Base-by-base conservation (phyloP, 176 grass and related monocot species). In the Musa troglodytarum region DNA sequence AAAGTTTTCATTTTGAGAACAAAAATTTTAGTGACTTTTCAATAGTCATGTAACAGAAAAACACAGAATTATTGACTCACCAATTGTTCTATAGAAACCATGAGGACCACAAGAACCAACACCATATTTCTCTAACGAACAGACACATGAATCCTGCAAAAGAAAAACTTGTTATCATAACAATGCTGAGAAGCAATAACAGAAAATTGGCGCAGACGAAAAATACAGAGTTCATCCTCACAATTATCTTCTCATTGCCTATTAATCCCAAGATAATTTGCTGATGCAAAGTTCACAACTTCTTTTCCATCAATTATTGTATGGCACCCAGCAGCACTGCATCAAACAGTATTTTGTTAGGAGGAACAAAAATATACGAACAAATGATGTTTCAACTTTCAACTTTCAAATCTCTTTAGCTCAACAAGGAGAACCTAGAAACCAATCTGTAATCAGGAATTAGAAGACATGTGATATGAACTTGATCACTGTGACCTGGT, bases 191-290 rank as follows among this genome's bases (percentile, higher is more conserved):
- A 22, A 54, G 15, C 23, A 51, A 5, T 22, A 50, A 52, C 20
- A 76, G n/a, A 63, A 28, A 49, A 63, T 28, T 43, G 34, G n/a
- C 20, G 13, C 9, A 21, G 16, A 16, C 1, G 26, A 50, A 17
- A 71, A 65, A 80, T 69, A 71, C 11, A 87, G 57, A 68, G 43
- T 53, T 81, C 21, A 72, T 79, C 52, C 87, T 90, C 85, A 87
- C 93, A 64, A 85, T 93, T 78, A 96, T 87, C 74, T 96, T 90
- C 78, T 96, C 74, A 12, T 92, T 90, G 76, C 90, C 93, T 85
- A 97, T 78, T 58, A 97, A 84, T 73, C 93, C 93, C 93, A 21
- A 97, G 90, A 71, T 97, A 97, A 74, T 97, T 93, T 78, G 93
- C 83, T 53, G 93, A 97, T 58, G 90, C 90, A 87, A 97, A 93